These are phyloP conservation scores for Gilbertella persicaria DNA, from an alignment of 371 early-diverging fungal species.

Conservation along the genomic window DNA sequence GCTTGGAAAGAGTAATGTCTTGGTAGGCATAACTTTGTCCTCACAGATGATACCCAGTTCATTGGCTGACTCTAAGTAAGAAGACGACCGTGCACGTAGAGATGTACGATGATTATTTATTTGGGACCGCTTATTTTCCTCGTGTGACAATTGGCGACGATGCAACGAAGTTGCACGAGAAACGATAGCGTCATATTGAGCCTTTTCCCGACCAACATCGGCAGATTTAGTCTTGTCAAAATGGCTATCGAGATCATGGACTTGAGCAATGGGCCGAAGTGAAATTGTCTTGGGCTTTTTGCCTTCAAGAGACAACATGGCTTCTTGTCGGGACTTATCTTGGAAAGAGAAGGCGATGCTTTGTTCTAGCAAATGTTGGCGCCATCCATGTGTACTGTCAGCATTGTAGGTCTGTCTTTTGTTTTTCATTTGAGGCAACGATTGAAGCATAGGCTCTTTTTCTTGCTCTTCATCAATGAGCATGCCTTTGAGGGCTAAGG, in stretches of 20 bases:
- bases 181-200: slow-evolving; percentile 38
- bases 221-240: slow-evolving; percentile 6
- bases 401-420: neutral
- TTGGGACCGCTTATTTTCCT: slow-evolving; percentile 2
- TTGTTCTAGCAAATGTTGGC: slow-evolving; percentile 8
- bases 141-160: slow-evolving; percentile 26
- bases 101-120: slow-evolving; percentile 6
- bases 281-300: slow-evolving; percentile 6
- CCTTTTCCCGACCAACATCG: slow-evolving; percentile 32
- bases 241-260: slow-evolving; percentile 18
- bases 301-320: slow-evolving; percentile 35
- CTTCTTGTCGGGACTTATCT: slow-evolving; percentile 28
- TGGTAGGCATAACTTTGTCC: slow-evolving; percentile 5
- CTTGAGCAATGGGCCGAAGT: slow-evolving; percentile 12
- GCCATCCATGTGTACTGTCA: neutral
- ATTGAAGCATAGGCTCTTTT: neutral
- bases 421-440: too few relatives aligned
- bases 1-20: neutral
- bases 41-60: slow-evolving; percentile 18
- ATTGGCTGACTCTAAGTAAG: neutral
- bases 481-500: slow-evolving; percentile 13
- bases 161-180: slow-evolving; percentile 23
- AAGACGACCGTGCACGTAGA: slow-evolving; percentile 23
- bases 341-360: slow-evolving; percentile 10
- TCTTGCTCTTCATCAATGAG: neutral